Evolutionary conservation across 805 yeast genomes (phyloP), one percentile per base, ranked within the genome.

Genomic region (Kuraishia molischiana): DNA sequence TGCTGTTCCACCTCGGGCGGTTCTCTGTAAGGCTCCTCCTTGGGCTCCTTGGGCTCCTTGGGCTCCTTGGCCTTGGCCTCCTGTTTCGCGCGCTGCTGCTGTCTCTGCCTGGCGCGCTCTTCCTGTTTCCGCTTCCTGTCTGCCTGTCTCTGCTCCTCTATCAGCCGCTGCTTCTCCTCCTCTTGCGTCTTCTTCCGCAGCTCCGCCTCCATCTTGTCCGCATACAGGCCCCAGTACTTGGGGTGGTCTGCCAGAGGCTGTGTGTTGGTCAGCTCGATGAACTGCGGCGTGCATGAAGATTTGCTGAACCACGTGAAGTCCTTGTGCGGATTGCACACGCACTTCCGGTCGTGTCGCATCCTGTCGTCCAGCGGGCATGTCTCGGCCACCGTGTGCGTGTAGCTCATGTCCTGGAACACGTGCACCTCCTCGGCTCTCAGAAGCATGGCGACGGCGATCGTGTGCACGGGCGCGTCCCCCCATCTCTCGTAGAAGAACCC

Each of bases 381-480:
- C 45, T 72, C 67, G 63, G 79, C 85, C 19, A 94, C 95, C 29
- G 74, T 78, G 57, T 85, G 95, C 61, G 53, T 77, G 61, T 86
- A 85, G 24, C 94, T 87, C 38, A 85, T 74, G 50, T 85, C 94
- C 40, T 73, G 79, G 55, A 86, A 87, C 60, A 81, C 67, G 52
- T 84, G 92, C 36, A 86, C 64, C 51, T 79, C 66, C 39, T 73
- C 74, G 52, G 69, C 74, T 36, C 79, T 74, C 56, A 84, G 46
- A 52, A 79, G 64, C 41, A 73, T 61, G 1, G 79, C 63, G 3
- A 70, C 80, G 3, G 79, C 86, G 41, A 79, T 61, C 3, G 84
- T 69, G 54, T 79, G 86, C 33, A 79, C 69, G 3, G 85, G 85
- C 1, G 86, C 86, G 56, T 79, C 86, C 19, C 86, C 86, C 86